These are phyloP conservation scores for Astraeus odoratus DNA, from an alignment of 768 basidiomycete genomes.

Conservation along the genomic window DNA sequence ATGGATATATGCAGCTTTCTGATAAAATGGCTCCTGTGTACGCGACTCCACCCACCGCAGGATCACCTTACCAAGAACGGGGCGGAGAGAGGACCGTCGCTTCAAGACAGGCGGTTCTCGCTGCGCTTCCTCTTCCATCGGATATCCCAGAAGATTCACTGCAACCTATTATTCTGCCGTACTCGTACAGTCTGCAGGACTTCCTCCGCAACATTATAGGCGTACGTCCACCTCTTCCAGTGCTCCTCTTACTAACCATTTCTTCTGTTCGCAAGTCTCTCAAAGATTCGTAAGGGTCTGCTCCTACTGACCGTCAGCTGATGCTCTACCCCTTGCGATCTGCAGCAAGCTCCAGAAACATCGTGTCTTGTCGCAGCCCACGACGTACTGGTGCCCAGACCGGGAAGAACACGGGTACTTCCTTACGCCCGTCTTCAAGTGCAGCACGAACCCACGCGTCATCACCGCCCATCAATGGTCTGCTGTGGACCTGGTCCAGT, in stretches of 20 bases:
- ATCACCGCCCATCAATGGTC: constrained; percentile 72
- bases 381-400: constrained; percentile 74
- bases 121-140: constrained; percentile 54
- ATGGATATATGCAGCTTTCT: constrained; percentile 13
- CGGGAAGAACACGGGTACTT: constrained; percentile 80
- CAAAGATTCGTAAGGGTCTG: constrained; percentile 44
- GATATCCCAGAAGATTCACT: constrained; percentile 60
- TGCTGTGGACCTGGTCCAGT: constrained; percentile 52
- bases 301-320: not conserved
- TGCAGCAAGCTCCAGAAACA: constrained; percentile 53
- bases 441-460: constrained; percentile 71
- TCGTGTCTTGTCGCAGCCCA: constrained; percentile 57
- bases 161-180: constrained; percentile 61
- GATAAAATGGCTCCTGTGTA: not conserved
- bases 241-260: constrained; percentile 3
- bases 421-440: constrained; percentile 68
- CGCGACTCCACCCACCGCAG: too few relatives aligned
- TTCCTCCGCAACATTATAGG: constrained; percentile 54
- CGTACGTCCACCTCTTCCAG: constrained; percentile 32
- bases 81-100: constrained; percentile 40
- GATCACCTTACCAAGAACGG: too few relatives aligned
- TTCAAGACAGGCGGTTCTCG: constrained; percentile 50
- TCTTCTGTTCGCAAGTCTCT: constrained; percentile 36
- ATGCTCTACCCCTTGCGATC: not conserved
- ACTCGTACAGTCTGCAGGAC: constrained; percentile 60